Evolutionary conservation across 768 basidiomycete species (phyloP).

Genomic region (Cystofilobasidium bisporidii): DNA sequence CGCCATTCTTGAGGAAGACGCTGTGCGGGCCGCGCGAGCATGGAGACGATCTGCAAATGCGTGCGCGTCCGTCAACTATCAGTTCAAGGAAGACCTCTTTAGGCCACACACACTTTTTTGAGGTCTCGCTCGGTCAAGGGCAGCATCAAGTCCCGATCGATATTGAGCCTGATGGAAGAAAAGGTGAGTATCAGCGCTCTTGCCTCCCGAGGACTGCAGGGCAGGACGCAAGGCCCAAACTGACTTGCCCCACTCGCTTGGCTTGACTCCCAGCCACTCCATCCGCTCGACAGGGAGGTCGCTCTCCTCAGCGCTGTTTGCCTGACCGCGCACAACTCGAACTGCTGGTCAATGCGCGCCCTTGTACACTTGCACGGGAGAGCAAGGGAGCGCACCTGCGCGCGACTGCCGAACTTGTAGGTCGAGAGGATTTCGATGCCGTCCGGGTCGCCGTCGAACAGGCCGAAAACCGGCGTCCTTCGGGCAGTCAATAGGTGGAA

Average conservation of each 20-base stretch:
- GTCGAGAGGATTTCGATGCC: slow-evolving; percentile 85
- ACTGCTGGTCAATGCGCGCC: no score
- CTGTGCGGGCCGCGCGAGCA: slow-evolving; percentile 7
- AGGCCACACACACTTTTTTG: slow-evolving; percentile 3
- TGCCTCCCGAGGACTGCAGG: no score
- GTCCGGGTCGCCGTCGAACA: slow-evolving; percentile 87
- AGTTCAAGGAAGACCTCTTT: no score
- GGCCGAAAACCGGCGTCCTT: slow-evolving; percentile 64
- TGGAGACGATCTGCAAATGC: neutral
- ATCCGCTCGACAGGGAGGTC: slow-evolving; percentile 60
- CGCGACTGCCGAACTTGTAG: slow-evolving; percentile 70
- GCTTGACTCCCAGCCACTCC: slow-evolving; percentile 68
- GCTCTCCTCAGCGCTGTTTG: slow-evolving; percentile 28
- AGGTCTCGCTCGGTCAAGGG: slow-evolving; percentile 15
- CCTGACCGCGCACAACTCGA: neutral
- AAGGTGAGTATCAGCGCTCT: neutral
- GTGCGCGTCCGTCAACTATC: no score
- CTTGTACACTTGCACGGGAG: no score
- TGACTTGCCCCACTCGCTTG: slow-evolving; percentile 61
- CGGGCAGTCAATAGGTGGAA: neutral
- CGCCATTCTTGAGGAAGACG: slow-evolving; percentile 15
- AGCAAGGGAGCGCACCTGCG: slow-evolving; percentile 50
- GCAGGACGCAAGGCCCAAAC: no score
- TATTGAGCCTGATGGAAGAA: slow-evolving; percentile 17
- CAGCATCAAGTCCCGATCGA: slow-evolving; percentile 16